Base-by-base conservation (phyloP, 805 yeast genomes). In the Pichia nanzhaoensis region DNA sequence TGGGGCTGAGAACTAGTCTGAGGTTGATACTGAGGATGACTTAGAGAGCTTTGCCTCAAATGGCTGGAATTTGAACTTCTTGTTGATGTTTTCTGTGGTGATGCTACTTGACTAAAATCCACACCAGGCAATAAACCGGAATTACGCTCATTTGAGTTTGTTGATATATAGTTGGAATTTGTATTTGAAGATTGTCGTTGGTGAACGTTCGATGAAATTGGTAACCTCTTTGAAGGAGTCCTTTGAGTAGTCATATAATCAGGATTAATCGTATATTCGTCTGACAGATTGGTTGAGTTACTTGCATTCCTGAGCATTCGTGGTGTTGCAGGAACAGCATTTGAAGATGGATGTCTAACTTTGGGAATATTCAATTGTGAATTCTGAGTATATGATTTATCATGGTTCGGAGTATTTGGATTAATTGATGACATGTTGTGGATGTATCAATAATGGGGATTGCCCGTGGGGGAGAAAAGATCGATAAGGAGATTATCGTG, bases 251-350 rank as follows among this genome's bases (percentile, higher is more conserved):
- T 27, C 17, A 45, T 10, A 35, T 46, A 53, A 20, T 56, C 57
- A 1, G 55, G 53, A 41, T 51, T 54, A 37, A 54, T 46, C 8
- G 54, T 34, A 37, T 55, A 53, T 20, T 59, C 64, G 32, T 60
- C 65, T 8, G 49, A 22, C 17, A 59, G 31, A 34, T 51, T 49
- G 5, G 48, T 47, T 40, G 66, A 42, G 37, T 37, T 37, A 53
- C 58, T 52, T 19, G 47, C 74, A 54, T 76, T 77, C 53, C 84
- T 69, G 39, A 80, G 63, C 86, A 81, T 81, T 53, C 86, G 64
- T 8, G 86, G 84, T 1, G 87, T 80, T 2, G 86, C 86, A 2
- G 84, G 84, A 14, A 64, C 70, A 4, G 71, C 74, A 43, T 64
- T 66, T 24, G 62, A 51, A 22, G 50, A 41, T 22, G 17, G 17